phyloP scores from a whole-genome alignment of 2,329 filamentous ascomycete genomes.

The Dothideomycetidae sp. region DNA sequence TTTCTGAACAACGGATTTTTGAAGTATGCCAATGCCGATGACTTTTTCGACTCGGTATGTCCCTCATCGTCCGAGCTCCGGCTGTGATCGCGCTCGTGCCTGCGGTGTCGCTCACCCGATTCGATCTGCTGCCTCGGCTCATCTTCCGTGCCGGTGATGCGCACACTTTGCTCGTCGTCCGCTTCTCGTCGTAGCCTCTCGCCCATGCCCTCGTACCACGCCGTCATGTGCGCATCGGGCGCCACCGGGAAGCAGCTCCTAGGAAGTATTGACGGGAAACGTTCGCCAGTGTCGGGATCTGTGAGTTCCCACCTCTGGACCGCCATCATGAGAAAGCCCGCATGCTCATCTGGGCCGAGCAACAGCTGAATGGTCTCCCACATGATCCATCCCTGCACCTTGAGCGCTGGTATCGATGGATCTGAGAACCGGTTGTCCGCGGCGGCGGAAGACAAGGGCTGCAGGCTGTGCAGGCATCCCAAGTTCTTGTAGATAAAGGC shows the following conservation, averaged over 20 bases:
- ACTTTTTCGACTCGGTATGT: constrained; percentile 29
- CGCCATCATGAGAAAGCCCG: constrained; percentile 66
- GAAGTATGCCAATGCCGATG: constrained; percentile 34
- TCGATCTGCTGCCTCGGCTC: constrained; percentile 16
- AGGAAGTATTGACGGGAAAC: constrained; percentile 47
- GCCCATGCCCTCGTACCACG: constrained; percentile 72
- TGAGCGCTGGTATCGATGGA: constrained; percentile 71
- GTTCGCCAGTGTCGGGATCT: constrained; percentile 49
- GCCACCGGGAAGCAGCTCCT: constrained; percentile 55
- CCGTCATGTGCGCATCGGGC: constrained; percentile 65
- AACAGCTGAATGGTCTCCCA: constrained; percentile 90
- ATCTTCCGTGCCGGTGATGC: constrained; percentile 11
- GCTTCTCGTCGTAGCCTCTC: constrained; percentile 53
- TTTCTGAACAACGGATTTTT: constrained; percentile 36
- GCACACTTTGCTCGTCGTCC: constrained; percentile 26
- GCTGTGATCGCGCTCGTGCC: constrained; percentile 12
- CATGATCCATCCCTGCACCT: constrained; percentile 69
- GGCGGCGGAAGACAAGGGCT: constrained; percentile 41
- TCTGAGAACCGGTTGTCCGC: constrained; percentile 53
- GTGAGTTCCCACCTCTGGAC: constrained; percentile 63
- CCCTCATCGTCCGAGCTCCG: constrained; percentile 22
- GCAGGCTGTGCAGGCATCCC: constrained; percentile 77
- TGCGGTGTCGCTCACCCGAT: constrained; percentile 8
- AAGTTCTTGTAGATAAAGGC: constrained; percentile 87
- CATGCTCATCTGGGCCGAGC: constrained; percentile 76